Conservation (phyloP, 176 grass and related monocot genomes). For the Musa beccarii region DNA sequence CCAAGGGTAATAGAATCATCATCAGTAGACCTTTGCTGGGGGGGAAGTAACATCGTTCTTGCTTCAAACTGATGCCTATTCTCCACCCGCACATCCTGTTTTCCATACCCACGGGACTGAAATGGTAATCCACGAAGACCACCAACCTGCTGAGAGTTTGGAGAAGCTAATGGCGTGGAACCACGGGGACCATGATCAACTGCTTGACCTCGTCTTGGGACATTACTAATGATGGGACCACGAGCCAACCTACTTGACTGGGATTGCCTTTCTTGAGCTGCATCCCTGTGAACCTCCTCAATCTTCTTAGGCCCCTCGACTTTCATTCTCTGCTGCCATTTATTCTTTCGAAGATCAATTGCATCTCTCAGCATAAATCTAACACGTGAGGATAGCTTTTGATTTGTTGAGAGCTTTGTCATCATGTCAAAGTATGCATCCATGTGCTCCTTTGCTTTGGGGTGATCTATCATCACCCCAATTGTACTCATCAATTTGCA, state of each 20-base stretch:
- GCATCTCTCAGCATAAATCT: constrained; percentile 86
- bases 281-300: constrained; percentile 89
- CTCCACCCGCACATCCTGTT: constrained; percentile 61
- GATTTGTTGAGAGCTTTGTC: constrained; percentile 46
- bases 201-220: constrained; percentile 44
- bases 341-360: constrained; percentile 87
- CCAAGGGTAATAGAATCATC: constrained; percentile 65
- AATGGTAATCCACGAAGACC: constrained; percentile 44
- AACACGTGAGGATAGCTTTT: constrained; percentile 69
- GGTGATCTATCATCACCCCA: constrained; percentile 90
- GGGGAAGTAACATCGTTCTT: constrained; percentile 47
- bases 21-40: constrained; percentile 53
- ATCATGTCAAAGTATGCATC: constrained; percentile 80
- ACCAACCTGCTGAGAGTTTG: constrained; percentile 55
- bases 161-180: constrained; percentile 31
- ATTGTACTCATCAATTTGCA: constrained; percentile 99
- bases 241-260: constrained; percentile 63
- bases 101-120: constrained; percentile 39
- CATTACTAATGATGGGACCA: constrained; percentile 42
- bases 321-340: constrained; percentile 91
- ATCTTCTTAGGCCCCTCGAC: constrained; percentile 97
- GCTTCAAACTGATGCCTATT: constrained; percentile 54
- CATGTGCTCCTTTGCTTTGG: constrained; percentile 81
- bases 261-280: constrained; percentile 85
- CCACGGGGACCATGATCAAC: constrained; percentile 47